Conservation (phyloP, 352 stramenopile genomes). For the Phytopythium mirpurense region DNA sequence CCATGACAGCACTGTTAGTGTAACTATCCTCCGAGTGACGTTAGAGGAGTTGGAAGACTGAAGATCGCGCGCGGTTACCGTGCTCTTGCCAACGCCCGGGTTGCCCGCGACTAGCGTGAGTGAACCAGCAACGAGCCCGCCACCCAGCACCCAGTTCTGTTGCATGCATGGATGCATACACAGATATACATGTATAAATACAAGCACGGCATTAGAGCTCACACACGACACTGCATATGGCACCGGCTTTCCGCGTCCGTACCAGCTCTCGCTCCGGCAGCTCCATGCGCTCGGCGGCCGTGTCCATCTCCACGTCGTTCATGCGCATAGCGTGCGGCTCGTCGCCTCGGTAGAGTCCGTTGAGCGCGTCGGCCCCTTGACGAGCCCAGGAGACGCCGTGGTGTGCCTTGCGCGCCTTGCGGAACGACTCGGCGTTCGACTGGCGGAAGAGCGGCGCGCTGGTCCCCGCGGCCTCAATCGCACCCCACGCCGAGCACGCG, state of each 20-base stretch:
- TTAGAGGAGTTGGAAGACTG: too few relatives aligned
- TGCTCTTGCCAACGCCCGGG: conserved; percentile 92
- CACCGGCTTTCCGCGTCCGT: background rate
- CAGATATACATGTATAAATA: too few relatives aligned
- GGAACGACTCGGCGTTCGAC: conserved; percentile 45
- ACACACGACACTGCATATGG: background rate
- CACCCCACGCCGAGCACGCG: conserved; percentile 89
- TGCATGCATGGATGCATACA: background rate
- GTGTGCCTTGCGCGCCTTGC: conserved; percentile 24
- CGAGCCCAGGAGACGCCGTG: conserved; percentile 30
- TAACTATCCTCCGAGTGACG: too few relatives aligned
- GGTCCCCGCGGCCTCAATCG: conserved; percentile 56
- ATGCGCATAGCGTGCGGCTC: conserved; percentile 43
- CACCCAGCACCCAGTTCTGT: conserved; percentile 93
- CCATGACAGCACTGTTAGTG: conserved; percentile 8
- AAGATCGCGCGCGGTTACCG: too few relatives aligned
- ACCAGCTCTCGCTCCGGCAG: conserved; percentile 71
- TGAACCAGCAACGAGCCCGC: conserved; percentile 93
- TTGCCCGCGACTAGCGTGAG: conserved; percentile 94
- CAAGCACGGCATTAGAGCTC: background rate
- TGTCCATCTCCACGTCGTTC: conserved; percentile 62
- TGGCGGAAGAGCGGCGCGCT: conserved; percentile 44
- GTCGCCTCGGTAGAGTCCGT: conserved; percentile 1
- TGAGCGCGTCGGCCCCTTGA: conserved; percentile 12
- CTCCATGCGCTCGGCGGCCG: conserved; percentile 49